These are phyloP conservation scores for Agrostemma githago DNA, from an alignment of 148 eudicot species.

Conservation along the genomic window DNA sequence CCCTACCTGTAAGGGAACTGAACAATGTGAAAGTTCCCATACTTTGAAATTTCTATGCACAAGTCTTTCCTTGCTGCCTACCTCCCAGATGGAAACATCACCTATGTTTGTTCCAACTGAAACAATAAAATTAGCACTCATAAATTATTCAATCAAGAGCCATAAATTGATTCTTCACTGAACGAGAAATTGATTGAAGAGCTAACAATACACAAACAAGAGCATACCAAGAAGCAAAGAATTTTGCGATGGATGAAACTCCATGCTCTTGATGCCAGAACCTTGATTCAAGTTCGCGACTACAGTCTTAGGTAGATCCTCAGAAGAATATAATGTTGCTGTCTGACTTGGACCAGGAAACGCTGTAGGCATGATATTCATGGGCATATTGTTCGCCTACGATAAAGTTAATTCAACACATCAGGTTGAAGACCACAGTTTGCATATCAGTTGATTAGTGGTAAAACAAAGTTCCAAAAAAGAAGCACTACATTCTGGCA, in stretches of 20 bases:
- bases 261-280: conserved; percentile 82
- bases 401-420: background rate
- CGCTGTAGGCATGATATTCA: conserved; percentile 61
- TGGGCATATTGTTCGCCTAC: conserved; percentile 36
- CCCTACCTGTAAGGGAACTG: conserved; percentile 59
- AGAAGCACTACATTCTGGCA: background rate
- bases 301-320: conserved; percentile 72
- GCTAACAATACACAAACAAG: background rate
- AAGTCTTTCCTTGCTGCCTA: conserved; percentile 64
- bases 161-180: background rate
- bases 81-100: conserved; percentile 81
- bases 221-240: conserved; percentile 67
- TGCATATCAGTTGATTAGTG: background rate
- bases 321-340: conserved; percentile 49
- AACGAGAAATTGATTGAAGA: background rate
- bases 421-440: background rate
- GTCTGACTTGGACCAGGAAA: conserved; percentile 45
- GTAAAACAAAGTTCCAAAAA: background rate
- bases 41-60: conserved; percentile 63
- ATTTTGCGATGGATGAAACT: conserved; percentile 75
- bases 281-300: conserved; percentile 65
- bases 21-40: conserved; percentile 58
- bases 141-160: conserved; percentile 10
- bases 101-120: conserved; percentile 81
- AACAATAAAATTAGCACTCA: background rate